Evolutionary conservation across 2,329 filamentous ascomycete genomes (phyloP).

Genomic region (Bipolaris victoriae): DNA sequence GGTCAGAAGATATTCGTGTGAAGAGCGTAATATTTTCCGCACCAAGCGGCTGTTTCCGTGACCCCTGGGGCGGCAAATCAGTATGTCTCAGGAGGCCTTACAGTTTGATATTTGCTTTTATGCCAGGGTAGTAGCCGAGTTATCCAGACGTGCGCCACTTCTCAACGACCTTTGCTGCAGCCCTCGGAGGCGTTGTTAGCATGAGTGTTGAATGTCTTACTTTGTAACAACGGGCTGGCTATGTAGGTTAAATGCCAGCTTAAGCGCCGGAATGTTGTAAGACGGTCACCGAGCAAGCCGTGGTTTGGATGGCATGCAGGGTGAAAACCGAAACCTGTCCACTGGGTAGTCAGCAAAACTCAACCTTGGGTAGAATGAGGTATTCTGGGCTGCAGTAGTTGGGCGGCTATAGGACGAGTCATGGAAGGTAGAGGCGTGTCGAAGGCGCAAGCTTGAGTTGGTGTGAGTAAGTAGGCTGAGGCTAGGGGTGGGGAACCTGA

Average conservation of each 20-base stretch:
- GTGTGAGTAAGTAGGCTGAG: constrained; percentile 5
- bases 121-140: not conserved
- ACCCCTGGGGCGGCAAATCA: not conserved
- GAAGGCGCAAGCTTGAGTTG: not conserved
- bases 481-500: not conserved
- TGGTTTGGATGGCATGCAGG: not conserved
- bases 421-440: not conserved
- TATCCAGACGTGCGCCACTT: not conserved
- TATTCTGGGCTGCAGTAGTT: constrained; percentile 14
- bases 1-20: not conserved
- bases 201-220: constrained; percentile 22
- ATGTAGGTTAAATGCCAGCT: not conserved
- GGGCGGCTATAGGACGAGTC: constrained; percentile 11
- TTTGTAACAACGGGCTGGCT: constrained; percentile 12
- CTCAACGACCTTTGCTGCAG: constrained; percentile 16
- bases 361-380: not conserved
- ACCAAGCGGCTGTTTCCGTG: not conserved
- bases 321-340: not conserved
- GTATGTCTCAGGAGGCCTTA: not conserved
- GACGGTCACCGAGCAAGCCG: not conserved
- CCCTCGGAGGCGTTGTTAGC: constrained; percentile 6
- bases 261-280: not conserved
- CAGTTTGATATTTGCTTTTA: not conserved
- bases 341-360: not conserved
- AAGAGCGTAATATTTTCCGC: not conserved